Conservation (phyloP, 176 grass and related monocot species). For the Calamus simplicifolius region DNA sequence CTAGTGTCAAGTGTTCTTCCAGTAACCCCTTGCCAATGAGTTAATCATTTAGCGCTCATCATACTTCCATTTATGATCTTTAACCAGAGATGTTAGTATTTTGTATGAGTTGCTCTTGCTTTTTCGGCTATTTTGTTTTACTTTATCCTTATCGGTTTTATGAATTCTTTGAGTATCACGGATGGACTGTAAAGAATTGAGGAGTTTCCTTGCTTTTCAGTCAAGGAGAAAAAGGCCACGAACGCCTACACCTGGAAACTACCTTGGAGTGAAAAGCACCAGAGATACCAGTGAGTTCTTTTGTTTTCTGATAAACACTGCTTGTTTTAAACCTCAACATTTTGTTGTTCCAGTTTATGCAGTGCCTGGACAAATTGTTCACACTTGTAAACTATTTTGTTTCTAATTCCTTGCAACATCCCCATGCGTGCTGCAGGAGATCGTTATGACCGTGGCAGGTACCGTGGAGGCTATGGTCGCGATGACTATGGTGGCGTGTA, state of each 20-base stretch:
- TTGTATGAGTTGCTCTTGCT: too few species aligned
- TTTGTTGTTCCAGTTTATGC: neutral
- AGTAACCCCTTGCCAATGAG: neutral
- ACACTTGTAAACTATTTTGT: too few species aligned
- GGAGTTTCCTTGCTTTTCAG: slow-evolving; percentile 20
- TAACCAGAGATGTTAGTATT: neutral
- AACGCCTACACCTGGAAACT: slow-evolving; percentile 73
- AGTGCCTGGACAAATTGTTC: too few species aligned
- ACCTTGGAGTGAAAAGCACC: slow-evolving; percentile 50
- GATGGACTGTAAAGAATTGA: neutral
- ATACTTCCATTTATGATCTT: neutral
- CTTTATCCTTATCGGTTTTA: neutral
- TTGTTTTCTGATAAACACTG: neutral
- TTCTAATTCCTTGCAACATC: neutral
- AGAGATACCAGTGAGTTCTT: slow-evolving; percentile 22
- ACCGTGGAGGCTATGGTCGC: neutral
- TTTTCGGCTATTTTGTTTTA: neutral
- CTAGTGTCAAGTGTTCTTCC: neutral
- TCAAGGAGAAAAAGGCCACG: slow-evolving; percentile 62
- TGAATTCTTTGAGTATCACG: neutral
- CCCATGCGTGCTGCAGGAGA: neutral
- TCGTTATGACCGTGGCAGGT: slow-evolving; percentile 4
- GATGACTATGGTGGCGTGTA: slow-evolving; percentile 5
- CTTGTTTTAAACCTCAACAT: too few species aligned
- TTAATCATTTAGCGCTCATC: neutral